Percentiles rank a stretch among this genome's conserved stretches.
These are phyloP conservation scores for Euphrasia confusa DNA, from an alignment of 257 asterid species.

Conservation along the genomic window DNA sequence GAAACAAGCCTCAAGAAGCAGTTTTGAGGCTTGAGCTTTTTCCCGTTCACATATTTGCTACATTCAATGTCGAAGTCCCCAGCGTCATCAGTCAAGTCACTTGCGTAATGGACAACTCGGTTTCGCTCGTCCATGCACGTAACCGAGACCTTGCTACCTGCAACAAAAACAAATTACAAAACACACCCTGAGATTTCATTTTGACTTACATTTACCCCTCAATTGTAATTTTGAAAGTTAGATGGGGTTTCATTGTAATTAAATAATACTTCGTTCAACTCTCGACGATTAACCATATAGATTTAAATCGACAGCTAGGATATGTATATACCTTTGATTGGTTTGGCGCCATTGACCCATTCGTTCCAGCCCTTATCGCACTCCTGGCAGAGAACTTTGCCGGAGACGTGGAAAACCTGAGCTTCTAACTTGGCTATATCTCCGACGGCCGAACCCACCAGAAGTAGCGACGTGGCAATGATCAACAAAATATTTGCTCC, in stretches of 20 bases:
- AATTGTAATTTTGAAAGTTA: no score
- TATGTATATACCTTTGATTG: constrained; percentile 52
- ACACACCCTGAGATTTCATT: no score
- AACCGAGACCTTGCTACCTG: constrained; percentile 72
- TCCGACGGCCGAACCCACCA: constrained; percentile 21
- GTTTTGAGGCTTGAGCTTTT: constrained; percentile 41
- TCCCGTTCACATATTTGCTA: constrained; percentile 39
- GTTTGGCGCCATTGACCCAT: constrained; percentile 70
- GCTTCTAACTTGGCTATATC: constrained; percentile 10
- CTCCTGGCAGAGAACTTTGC: constrained; percentile 83
- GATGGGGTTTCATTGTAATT: no score
- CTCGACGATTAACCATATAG: not conserved
- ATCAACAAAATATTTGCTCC: constrained; percentile 25
- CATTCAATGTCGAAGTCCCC: constrained; percentile 54
- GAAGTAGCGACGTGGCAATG: constrained; percentile 11
- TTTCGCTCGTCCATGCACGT: constrained; percentile 68
- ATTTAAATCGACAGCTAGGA: not conserved
- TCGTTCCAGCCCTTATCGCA: constrained; percentile 63
- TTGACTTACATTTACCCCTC: no score
- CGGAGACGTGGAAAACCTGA: constrained; percentile 53
- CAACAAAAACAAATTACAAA: not conserved
- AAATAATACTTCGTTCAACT: no score
- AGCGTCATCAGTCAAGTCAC: constrained; percentile 61
- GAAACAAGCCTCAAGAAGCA: constrained; percentile 76
- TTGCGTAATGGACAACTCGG: constrained; percentile 61